Evolutionary conservation across 768 basidiomycete genomes (phyloP), one percentile per base, ranked within the genome.

Genomic region (Suillus fuscotomentosus): DNA sequence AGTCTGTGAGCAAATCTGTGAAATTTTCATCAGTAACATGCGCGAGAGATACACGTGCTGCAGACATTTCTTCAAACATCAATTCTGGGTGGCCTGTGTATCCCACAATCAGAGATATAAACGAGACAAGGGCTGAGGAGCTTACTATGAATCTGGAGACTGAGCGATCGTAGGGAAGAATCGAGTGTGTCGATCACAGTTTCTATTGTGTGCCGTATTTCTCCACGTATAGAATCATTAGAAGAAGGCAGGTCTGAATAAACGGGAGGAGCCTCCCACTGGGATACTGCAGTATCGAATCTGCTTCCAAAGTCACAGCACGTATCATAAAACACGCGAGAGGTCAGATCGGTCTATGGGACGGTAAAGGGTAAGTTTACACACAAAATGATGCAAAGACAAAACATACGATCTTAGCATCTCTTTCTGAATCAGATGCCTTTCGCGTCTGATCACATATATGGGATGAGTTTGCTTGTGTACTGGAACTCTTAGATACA

Each of bases 61-160:
- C 82, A 39, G 34, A 88, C 90, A 77, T 79, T 74, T 92, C 91
- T 65, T 89, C 71, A 70, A 89, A 92, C 66, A 73, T 79, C 64
- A 88, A 71, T 72, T 91, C 90, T 9, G 90, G 90, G 68, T 89
- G 85, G 61, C 73, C 90, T 91, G 66, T 50, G 64, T 34, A 38
- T 31, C 15, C 10, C 36, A 55, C 2, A 39, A 65, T 54, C 41
- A 59, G 43, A 56, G 57, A 54, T 54, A 63, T 74, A 55, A 45
- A 63, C 67, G 55, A 63, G 22, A 8, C 13, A 14, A 20, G 20
- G 15, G 24, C 57, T 50, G 38, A 55, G 34, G 3, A 39, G 63
- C 83, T 65, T 71, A 92, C 92, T 83, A 70, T 92, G 91, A 42
- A 94, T 91, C 36, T 85, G 78, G 66, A 91, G 72, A 70, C 91